These are phyloP conservation scores for Chloranthus sessilifolius DNA, from an alignment of 164 flowering plant genomes.

Conservation along the genomic window DNA sequence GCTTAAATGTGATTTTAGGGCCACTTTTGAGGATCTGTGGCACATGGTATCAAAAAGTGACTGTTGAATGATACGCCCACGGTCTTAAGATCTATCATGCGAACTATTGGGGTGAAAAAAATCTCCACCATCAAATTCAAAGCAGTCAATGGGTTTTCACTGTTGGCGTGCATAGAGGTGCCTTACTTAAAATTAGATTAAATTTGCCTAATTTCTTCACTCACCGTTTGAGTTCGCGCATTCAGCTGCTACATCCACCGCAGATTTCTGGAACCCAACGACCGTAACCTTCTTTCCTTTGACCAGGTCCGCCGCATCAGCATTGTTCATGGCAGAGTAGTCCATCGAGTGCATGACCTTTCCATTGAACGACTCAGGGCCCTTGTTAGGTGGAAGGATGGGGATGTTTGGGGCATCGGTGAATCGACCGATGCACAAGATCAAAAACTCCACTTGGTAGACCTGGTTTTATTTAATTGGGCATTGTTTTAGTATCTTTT, in stretches of 20 bases:
- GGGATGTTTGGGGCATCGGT: constrained; percentile 52
- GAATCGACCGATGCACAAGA: constrained; percentile 47
- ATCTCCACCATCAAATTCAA: too few relatives aligned
- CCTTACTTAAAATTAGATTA: background rate
- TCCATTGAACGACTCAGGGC: constrained; percentile 47
- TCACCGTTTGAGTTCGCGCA: constrained; percentile 35
- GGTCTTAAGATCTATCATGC: too few relatives aligned
- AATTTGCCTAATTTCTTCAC: background rate
- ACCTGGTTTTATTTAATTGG: constrained; percentile 10
- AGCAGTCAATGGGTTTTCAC: background rate
- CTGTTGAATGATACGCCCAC: too few relatives aligned
- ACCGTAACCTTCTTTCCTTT: constrained; percentile 35
- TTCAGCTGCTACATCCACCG: constrained; percentile 43
- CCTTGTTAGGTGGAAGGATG: constrained; percentile 29
- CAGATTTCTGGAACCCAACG: constrained; percentile 55
- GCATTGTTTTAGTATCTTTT: too few relatives aligned
- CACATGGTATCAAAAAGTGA: too few relatives aligned
- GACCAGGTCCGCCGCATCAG: constrained; percentile 26
- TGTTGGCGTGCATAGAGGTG: too few relatives aligned
- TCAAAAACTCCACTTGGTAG: constrained; percentile 35
- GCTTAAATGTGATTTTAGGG: too few relatives aligned
- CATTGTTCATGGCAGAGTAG: constrained; percentile 44
- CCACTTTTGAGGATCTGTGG: too few relatives aligned
- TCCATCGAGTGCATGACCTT: constrained; percentile 59
- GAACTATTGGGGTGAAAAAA: too few relatives aligned